Percentiles rank a stretch among this genome's conserved stretches.
These are phyloP conservation scores for Mucor velutinosus DNA, from an alignment of 371 early-diverging fungal genomes.

Conservation along the genomic window DNA sequence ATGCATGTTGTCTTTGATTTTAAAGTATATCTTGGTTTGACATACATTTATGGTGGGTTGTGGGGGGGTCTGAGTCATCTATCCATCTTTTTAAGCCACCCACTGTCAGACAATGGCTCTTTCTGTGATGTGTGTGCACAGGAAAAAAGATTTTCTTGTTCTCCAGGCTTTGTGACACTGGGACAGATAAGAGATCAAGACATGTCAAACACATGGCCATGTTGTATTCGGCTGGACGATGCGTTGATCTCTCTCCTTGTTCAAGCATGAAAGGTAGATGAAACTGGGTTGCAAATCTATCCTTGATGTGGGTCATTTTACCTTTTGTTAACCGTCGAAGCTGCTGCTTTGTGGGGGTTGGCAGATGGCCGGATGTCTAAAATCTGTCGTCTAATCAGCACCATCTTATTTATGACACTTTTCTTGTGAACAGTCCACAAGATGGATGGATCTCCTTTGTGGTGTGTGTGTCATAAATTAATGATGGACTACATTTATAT, in stretches of 20 bases:
- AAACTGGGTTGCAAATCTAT: background rate
- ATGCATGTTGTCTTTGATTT: conserved; percentile 1
- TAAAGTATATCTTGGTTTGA: background rate
- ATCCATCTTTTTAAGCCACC: conserved; percentile 32
- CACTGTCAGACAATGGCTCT: background rate
- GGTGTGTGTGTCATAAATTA: background rate
- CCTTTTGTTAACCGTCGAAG: background rate
- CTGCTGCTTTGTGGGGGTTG: background rate
- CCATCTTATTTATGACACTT: background rate
- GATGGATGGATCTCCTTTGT: background rate
- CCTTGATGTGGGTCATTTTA: background rate
- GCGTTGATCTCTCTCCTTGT: background rate
- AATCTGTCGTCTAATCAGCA: background rate
- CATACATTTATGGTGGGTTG: background rate
- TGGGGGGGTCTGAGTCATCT: conserved; percentile 27
- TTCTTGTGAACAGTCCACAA: background rate
- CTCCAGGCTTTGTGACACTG: background rate
- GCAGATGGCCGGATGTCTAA: background rate
- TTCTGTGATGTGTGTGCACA: background rate
- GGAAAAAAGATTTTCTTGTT: background rate
- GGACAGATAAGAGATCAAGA: background rate
- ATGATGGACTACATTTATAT: background rate
- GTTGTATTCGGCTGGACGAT: background rate
- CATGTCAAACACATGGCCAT: background rate
- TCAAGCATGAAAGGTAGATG: conserved; percentile 5